Percentiles rank a stretch among this genome's conserved stretches.
Evolutionary conservation across 1,284 basidiomycete species (phyloP).

Genomic region (Trametes pubescens): DNA sequence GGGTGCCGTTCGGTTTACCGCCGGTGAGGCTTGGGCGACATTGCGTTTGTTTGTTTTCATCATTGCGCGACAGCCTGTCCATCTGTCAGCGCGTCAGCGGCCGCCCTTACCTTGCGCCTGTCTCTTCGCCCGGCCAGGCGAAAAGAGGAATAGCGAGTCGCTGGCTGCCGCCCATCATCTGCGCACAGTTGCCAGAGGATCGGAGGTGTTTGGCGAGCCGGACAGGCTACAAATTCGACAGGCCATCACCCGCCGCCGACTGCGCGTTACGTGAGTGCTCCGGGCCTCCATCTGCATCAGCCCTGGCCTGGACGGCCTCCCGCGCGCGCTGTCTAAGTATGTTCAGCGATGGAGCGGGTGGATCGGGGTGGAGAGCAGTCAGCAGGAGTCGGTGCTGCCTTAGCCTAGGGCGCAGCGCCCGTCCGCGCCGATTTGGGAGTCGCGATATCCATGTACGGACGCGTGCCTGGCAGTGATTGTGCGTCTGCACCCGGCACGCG

Average conservation of each 20-base stretch:
- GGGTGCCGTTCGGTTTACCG: not conserved
- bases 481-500: not conserved
- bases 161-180: slow-evolving; percentile 11
- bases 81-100: slow-evolving; percentile 9
- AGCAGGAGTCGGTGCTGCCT: not conserved
- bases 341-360: not conserved
- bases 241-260: slow-evolving; percentile 12
- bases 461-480: not conserved
- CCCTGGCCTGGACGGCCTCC: slow-evolving; percentile 15
- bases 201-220: slow-evolving; percentile 11
- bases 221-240: slow-evolving; percentile 13
- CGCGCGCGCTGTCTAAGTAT: not conserved
- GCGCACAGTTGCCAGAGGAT: slow-evolving; percentile 10
- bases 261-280: slow-evolving; percentile 29
- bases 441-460: not conserved
- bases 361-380: not conserved
- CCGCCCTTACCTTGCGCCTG: not conserved
- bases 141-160: slow-evolving; percentile 18
- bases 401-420: not conserved
- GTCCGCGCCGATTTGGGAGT: not conserved
- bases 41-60: not conserved
- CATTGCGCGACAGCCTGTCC: slow-evolving; percentile 1
- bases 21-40: not conserved
- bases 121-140: slow-evolving; percentile 1
- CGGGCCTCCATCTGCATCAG: slow-evolving; percentile 13